Evolutionary conservation across 1,284 basidiomycete genomes (phyloP), one percentile per base, ranked within the genome.

Genomic region (Cystobasidiaceae sp.): DNA sequence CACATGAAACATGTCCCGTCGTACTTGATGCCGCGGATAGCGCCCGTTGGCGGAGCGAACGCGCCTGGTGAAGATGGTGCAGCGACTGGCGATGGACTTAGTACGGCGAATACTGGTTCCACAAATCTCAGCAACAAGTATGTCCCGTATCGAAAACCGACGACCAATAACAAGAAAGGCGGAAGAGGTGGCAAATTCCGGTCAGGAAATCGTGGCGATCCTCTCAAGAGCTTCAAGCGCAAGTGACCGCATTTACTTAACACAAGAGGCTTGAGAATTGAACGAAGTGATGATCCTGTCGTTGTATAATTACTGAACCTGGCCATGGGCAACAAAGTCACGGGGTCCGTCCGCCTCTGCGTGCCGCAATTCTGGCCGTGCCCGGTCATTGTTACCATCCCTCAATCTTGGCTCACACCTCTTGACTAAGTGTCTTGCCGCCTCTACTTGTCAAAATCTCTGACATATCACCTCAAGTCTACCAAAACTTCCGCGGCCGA

Each of bases 1-100:
- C 94, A 98, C 74, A 88, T 99, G 84, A 97, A 96, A 77, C 90
- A 97, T 76, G 85, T 98, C 3, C 96, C 96, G 0, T 86, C 86
- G 61, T 99, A 99, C 76, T 81, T 98, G 25, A 82, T 97, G 72
- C 94, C 94, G 0, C 85, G 86, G 49, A 89, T 92, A 58, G 84
- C 82, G 78, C 70, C 80, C 79, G 75, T 80, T 4, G 62, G 61
- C 32, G 66, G 46, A n/a, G 66, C 65, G 9, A 50, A 58, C 21
- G 48, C 55, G 8, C 30, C 55, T 13, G 25, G 39, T 11, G 30
- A 50, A 17, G 55, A 48, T 25, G 37, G 39, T 32, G 23, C 57
- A 11, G 48, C 50, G 0, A 48, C 44, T 21, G 68, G 72, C 75
- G 23, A 68, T 72, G 39, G 69, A 57, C 65, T 61, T 17, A 70